Evolutionary conservation across 2,329 filamentous ascomycete genomes (phyloP).

Genomic region (Pyricularia sp.): DNA sequence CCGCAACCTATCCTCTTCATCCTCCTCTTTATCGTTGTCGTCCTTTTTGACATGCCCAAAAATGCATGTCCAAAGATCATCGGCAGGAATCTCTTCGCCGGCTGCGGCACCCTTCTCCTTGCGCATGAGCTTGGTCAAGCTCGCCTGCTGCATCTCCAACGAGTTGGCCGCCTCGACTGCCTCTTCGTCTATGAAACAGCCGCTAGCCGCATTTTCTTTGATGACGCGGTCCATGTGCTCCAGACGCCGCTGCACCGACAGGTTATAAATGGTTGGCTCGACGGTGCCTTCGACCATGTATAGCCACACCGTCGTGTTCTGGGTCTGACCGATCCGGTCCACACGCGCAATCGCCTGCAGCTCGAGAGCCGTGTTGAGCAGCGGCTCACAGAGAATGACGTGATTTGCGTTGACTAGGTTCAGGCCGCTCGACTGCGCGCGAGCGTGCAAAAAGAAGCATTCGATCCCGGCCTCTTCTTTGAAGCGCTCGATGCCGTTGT

Average conservation of each 20-base stretch:
- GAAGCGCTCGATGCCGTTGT: slow-evolving; percentile 65
- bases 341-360: slow-evolving; percentile 92
- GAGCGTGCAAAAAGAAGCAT: slow-evolving; percentile 82
- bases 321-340: slow-evolving; percentile 84
- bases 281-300: slow-evolving; percentile 88
- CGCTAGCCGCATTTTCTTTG: slow-evolving; percentile 22
- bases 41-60: slow-evolving; percentile 51
- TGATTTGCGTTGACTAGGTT: slow-evolving; percentile 91
- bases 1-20: not conserved
- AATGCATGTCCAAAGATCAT: slow-evolving; percentile 81
- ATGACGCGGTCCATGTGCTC: slow-evolving; percentile 56
- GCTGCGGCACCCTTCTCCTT: slow-evolving; percentile 56
- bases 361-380: slow-evolving; percentile 89
- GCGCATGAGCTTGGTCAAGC: slow-evolving; percentile 60
- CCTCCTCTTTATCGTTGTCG: slow-evolving; percentile 7
- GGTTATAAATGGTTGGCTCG: slow-evolving; percentile 83
- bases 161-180: slow-evolving; percentile 77
- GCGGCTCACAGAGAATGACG: slow-evolving; percentile 87
- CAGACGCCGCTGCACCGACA: slow-evolving; percentile 71
- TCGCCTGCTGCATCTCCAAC: slow-evolving; percentile 67
- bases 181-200: not conserved
- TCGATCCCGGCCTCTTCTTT: slow-evolving; percentile 64
- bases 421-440: slow-evolving; percentile 78
- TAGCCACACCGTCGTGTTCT: slow-evolving; percentile 88
- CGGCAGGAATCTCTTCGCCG: slow-evolving; percentile 70